A percentile compares a stretch with the other conserved stretches of the same genome.
These are phyloP conservation scores for Citropsis articulata DNA, from an alignment of 345 rosid genomes.

Conservation along the genomic window DNA sequence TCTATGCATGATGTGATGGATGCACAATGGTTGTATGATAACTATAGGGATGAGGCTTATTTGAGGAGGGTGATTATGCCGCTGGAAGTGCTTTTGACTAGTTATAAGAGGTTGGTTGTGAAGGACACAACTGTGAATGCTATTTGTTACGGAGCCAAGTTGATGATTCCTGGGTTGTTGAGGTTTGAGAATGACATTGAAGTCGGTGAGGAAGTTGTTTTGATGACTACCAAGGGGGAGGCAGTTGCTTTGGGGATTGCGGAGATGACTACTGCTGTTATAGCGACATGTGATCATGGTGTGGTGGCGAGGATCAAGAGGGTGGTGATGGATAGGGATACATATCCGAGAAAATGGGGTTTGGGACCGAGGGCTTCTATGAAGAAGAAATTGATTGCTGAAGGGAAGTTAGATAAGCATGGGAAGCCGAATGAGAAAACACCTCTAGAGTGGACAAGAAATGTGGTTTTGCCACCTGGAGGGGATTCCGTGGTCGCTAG, in stretches of 20 bases:
- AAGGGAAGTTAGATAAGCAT: constrained; percentile 83
- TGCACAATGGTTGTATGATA: constrained; percentile 84
- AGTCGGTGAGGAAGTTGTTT: constrained; percentile 80
- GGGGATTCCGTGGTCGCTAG: constrained; percentile 73
- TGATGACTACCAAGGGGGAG: constrained; percentile 97
- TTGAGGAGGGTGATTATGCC: constrained; percentile 94
- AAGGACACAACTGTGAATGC: constrained; percentile 97
- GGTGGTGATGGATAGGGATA: constrained; percentile 97
- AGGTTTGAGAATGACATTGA: constrained; percentile 91
- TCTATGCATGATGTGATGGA: constrained; percentile 98
- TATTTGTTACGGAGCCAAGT: constrained; percentile 89
- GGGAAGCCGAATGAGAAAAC: constrained; percentile 82
- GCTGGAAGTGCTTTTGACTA: constrained; percentile 74
- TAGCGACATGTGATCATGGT: constrained; percentile 96
- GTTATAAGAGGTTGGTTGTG: constrained; percentile 90
- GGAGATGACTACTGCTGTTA: constrained; percentile 95
- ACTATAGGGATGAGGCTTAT: constrained; percentile 63
- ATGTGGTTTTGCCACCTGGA: constrained; percentile 65
- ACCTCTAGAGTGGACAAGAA: constrained; percentile 81
- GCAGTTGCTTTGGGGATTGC: constrained; percentile 91
- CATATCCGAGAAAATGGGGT: constrained; percentile 96
- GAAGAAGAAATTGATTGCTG: constrained; percentile 83
- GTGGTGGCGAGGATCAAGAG: constrained; percentile 95
- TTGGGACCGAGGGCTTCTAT: constrained; percentile 82
- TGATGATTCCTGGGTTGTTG: constrained; percentile 88